Conservation (phyloP, 495 filamentous ascomycete genomes). For the Saxophila tyrrhenica region DNA sequence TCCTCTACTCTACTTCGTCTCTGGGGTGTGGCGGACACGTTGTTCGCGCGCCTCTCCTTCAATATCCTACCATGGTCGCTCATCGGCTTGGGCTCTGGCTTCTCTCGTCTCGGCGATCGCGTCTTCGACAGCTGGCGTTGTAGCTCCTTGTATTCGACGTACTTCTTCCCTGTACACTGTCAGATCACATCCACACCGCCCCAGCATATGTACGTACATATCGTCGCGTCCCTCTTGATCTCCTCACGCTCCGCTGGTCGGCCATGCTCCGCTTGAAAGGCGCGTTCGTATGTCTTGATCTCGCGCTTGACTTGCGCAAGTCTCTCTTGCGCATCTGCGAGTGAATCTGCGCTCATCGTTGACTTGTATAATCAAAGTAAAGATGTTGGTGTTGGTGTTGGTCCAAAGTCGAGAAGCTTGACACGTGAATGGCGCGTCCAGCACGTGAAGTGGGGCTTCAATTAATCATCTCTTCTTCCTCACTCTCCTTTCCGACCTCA, state of each 20-base stretch:
- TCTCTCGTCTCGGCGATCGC: background rate
- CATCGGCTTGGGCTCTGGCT: background rate
- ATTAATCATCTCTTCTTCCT: background rate
- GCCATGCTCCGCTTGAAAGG: conserved; percentile 58
- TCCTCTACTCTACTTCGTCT: background rate
- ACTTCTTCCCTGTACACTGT: conserved; percentile 42
- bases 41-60: conserved; percentile 5
- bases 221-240: conserved; percentile 72
- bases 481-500: background rate
- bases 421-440: background rate
- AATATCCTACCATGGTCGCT: conserved; percentile 1
- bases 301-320: conserved; percentile 34
- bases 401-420: background rate
- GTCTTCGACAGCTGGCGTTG: conserved; percentile 26
- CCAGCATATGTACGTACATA: conserved; percentile 47
- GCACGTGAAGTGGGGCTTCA: background rate
- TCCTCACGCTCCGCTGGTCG: conserved; percentile 71
- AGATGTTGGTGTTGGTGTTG: background rate
- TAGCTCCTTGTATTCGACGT: conserved; percentile 75
- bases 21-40: background rate
- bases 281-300: conserved; percentile 77
- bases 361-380: background rate
- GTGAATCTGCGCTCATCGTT: background rate
- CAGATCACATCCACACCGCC: background rate
- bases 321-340: background rate